Base-by-base conservation (phyloP, 805 yeast genomes). In the Kazachstania viticola region DNA sequence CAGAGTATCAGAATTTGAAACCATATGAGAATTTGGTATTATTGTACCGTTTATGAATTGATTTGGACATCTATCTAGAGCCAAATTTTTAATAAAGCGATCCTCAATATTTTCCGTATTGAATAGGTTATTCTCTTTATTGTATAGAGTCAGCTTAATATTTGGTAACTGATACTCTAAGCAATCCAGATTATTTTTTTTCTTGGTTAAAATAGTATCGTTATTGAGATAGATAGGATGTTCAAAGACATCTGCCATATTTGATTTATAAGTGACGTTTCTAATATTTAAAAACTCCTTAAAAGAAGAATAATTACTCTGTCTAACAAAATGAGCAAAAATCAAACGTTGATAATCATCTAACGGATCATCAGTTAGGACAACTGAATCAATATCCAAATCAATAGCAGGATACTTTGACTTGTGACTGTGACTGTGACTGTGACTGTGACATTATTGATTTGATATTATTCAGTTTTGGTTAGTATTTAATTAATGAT, bases 321-420 rank as follows among this genome's bases (percentile, higher is more conserved):
- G 31, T 26, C 25, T 34, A 15, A 34, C 21, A 7, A 40, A 28
- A 9, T 40, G 35, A 4, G 46, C 39, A 32, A 54, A 48, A 33
- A 38, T 49, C 9, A 51, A 31, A 30, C 60, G 35, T 36, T 54
- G 60, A 32, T 51, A 54, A 28, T 54, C 58, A 32, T 54, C 60
- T 25, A 48, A 21, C 5, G 58, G 54, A 19, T 40, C 42, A 4
- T 33, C 36, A 4, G 48, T 30, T 4, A 54, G 35, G 14, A 26
- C 34, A 12, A 54, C 38, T 5, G 29, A 29, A 13, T 32, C 21
- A 6, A 35, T 25, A 27, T 45, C 46, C 14, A 51, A 32, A 16
- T 23, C 28, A 28, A 40, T 41, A 8, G 42, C 37, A 7, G 44
- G 45, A 27, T 42, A 43, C 27, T 31, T 28, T 12, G n/a, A n/a